phyloP scores from a whole-genome alignment of 1,139 yeast species.

The Blastobotrys serpentis region DNA sequence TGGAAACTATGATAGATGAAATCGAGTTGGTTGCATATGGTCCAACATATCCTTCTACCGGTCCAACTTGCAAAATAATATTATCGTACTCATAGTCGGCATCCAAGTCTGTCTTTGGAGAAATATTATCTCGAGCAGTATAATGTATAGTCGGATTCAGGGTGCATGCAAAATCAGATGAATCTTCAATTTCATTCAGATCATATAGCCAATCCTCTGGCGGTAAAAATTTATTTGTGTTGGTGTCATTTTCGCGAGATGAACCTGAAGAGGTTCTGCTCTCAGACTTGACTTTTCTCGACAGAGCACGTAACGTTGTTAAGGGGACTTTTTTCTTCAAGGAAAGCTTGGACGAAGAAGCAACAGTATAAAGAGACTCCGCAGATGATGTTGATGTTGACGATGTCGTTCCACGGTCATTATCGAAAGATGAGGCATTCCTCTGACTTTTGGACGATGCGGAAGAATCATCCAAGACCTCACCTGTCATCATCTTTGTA shows the following conservation, averaged over 20 bases:
- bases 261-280: background rate
- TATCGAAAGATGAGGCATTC: too few relatives aligned
- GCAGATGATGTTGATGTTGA: background rate
- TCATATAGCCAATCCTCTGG: conserved; percentile 27
- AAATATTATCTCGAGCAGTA: conserved; percentile 43
- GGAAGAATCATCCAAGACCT: conserved; percentile 17
- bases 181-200: background rate
- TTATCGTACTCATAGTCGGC: conserved; percentile 54
- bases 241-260: background rate
- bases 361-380: conserved; percentile 1
- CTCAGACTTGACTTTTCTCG: background rate
- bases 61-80: conserved; percentile 53
- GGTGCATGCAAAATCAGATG: conserved; percentile 15
- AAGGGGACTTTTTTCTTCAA: background rate
- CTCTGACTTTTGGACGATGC: conserved; percentile 17
- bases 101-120: conserved; percentile 46
- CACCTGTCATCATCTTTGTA: conserved; percentile 6
- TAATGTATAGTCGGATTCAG: conserved; percentile 44
- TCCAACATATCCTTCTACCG: conserved; percentile 40
- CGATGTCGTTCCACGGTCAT: too few relatives aligned
- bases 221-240: conserved; percentile 25
- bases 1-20: conserved; percentile 27
- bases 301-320: background rate
- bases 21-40: conserved; percentile 32
- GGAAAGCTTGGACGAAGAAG: conserved; percentile 8